Percentiles rank a stretch among this genome's conserved stretches.
phyloP scores from a whole-genome alignment of 208 protist species.

The Trypanosoma brucei region DNA sequence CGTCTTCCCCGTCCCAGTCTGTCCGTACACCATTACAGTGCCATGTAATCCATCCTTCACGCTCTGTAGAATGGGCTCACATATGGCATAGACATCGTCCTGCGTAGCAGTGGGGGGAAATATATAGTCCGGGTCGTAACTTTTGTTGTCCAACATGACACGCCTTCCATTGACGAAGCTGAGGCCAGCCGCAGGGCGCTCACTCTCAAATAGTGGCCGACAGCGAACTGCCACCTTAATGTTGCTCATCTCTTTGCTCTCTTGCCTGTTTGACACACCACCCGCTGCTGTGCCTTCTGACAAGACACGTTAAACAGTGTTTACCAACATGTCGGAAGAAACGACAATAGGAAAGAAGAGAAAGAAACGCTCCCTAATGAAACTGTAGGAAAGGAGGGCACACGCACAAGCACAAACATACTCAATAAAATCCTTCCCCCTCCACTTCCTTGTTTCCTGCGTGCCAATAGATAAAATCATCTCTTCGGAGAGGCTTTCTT shows the following conservation, averaged over 20 bases:
- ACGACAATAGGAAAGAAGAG: too few relatives aligned
- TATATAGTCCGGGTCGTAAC: constrained; percentile 87
- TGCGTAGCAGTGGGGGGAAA: constrained; percentile 67
- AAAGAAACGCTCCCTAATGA: too few relatives aligned
- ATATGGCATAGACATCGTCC: constrained; percentile 81
- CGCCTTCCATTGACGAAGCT: constrained; percentile 70
- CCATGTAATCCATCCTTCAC: constrained; percentile 90
- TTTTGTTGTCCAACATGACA: constrained; percentile 84
- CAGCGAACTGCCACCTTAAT: constrained; percentile 87
- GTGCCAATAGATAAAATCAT: too few relatives aligned
- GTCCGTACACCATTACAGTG: constrained; percentile 93
- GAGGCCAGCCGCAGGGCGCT: constrained; percentile 64
- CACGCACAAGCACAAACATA: too few relatives aligned
- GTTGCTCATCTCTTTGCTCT: constrained; percentile 47
- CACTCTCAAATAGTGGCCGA: constrained; percentile 75
- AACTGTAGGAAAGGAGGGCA: too few relatives aligned
- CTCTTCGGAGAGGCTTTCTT: too few relatives aligned
- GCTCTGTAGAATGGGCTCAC: constrained; percentile 79
- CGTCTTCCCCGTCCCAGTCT: constrained; percentile 95
- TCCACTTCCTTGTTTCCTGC: too few relatives aligned
- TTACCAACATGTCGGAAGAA: too few relatives aligned
- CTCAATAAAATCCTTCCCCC: too few relatives aligned
- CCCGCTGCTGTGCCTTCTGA: neutral
- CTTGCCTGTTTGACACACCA: constrained; percentile 5
- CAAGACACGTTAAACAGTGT: too few relatives aligned